phyloP scores from a whole-genome alignment of 1,284 basidiomycete species.

The Naganishia sp. region DNA sequence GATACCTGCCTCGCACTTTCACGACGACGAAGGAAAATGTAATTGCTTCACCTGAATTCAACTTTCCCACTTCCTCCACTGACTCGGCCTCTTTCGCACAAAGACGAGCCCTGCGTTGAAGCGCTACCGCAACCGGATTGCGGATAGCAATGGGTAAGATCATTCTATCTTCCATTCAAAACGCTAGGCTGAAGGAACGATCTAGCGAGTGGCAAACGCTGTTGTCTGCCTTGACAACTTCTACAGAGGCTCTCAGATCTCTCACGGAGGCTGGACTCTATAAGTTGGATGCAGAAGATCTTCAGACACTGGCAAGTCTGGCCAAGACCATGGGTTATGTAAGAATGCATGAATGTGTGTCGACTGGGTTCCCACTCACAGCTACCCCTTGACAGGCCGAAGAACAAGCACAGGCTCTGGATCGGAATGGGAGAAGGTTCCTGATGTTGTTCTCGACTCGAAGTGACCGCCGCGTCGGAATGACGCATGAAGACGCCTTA shows the following conservation, averaged over 20 bases:
- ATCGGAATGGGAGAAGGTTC: constrained; percentile 85
- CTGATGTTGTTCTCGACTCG: constrained; percentile 70
- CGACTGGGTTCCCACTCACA: constrained; percentile 15
- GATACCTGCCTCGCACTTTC: neutral
- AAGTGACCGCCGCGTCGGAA: constrained; percentile 36
- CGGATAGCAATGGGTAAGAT: no score
- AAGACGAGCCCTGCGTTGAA: constrained; percentile 29
- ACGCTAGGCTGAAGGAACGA: neutral
- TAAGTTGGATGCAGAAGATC: constrained; percentile 72
- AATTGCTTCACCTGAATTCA: no score
- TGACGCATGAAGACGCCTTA: constrained; percentile 86
- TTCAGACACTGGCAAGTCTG: constrained; percentile 73
- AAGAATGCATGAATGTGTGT: constrained; percentile 35
- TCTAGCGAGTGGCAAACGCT: constrained; percentile 10
- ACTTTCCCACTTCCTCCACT: neutral
- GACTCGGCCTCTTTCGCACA: constrained; percentile 22
- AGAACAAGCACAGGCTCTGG: constrained; percentile 78
- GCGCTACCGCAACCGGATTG: constrained; percentile 17
- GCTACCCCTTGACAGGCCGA: constrained; percentile 65
- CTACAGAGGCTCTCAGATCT: constrained; percentile 58
- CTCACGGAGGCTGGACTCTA: constrained; percentile 67
- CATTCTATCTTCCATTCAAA: constrained; percentile 24
- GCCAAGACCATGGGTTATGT: constrained; percentile 86
- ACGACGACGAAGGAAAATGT: neutral
- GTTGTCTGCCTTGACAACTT: constrained; percentile 58